Base-by-base conservation (phyloP, 2,329 filamentous ascomycete genomes). In the Hymenoscyphus repandus region DNA sequence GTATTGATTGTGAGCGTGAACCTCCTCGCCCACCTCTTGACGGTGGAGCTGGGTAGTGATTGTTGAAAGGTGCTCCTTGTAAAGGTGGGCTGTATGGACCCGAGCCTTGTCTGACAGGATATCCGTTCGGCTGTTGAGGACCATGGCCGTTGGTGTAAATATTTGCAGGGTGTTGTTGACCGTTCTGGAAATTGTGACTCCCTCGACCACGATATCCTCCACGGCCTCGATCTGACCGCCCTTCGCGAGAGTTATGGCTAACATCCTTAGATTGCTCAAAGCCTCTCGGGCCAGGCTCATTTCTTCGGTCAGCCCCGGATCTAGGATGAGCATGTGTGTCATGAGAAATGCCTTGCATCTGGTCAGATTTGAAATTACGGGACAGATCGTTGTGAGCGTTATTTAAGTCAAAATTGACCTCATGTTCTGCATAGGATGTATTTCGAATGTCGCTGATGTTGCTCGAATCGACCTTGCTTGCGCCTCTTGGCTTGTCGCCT, bases 1-100 rank as follows among this genome's bases (percentile, higher is more conserved):
- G 78, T 59, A 85, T 76, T 1, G 82, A 85, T 56, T 84, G 81
- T 22, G 83, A 82, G 49, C 82, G 74, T 53, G 77, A 67, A 43
- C 72, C 72, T 58, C 74, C 72, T 45, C 80, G 73, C 57, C 74
- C 76, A 52, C 72, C 72, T 50, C 74, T 61, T 18, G 62, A 53
- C 39, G 69, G 61, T 17, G 51, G 52, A 55, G 62, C 46, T 56
- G 64, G 36, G 59, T 62, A 59, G 58, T 62, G 62, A 39, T 69
- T 60, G 48, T 47, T 56, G 43, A 64, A 67, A 10, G 58, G 67
- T 59, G 60, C 64, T 64, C 31, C 66, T 59, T 53, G 70, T 18
- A 70, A 66, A 40, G 70, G 62, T 48, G 71, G 65, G 39, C 66
- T 68, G 61, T 61, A 69, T 17, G 57, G 67, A 37, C 52, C 59